Conservation (phyloP, 768 basidiomycete species). For the Agaricus blazei region DNA sequence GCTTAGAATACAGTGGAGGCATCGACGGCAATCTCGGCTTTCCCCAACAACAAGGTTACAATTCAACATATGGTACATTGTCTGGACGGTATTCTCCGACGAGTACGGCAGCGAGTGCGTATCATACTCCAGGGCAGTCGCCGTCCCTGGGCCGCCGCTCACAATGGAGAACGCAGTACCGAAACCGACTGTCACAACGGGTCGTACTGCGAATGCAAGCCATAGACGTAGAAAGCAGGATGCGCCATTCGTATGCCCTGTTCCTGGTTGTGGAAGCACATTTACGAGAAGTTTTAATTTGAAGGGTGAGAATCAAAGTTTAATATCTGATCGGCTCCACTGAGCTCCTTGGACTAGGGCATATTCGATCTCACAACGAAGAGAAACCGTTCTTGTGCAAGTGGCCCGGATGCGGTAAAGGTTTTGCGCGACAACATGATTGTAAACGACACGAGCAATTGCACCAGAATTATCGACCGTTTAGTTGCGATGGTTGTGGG, state of each 20-base stretch:
- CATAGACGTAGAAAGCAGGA: slow-evolving; percentile 83
- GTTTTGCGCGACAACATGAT: slow-evolving; percentile 92
- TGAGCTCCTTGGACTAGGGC: slow-evolving; percentile 45
- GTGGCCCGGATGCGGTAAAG: slow-evolving; percentile 92
- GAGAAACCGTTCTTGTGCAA: slow-evolving; percentile 94
- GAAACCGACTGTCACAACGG: slow-evolving; percentile 87
- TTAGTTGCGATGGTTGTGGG: slow-evolving; percentile 87
- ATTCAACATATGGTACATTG: slow-evolving; percentile 9
- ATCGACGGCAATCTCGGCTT: background rate
- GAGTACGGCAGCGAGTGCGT: slow-evolving; percentile 7
- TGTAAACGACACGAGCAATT: slow-evolving; percentile 96
- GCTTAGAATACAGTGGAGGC: slow-evolving; percentile 5
- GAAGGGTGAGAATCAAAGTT: slow-evolving; percentile 53
- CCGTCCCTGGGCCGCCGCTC: slow-evolving; percentile 5
- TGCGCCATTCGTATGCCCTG: slow-evolving; percentile 79
- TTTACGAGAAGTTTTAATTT: slow-evolving; percentile 93
- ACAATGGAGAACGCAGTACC: slow-evolving; percentile 23
- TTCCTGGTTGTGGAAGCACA: slow-evolving; percentile 80
- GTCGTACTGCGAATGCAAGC: slow-evolving; percentile 83
- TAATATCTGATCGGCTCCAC: background rate
- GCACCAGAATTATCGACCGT: slow-evolving; percentile 89
- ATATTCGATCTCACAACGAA: slow-evolving; percentile 90
- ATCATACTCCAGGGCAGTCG: slow-evolving; percentile 9
- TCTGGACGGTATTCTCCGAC: slow-evolving; percentile 13
- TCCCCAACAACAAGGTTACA: slow-evolving; percentile 7